Conservation (phyloP, 495 filamentous ascomycete genomes). For the Neurospora cerealis region DNA sequence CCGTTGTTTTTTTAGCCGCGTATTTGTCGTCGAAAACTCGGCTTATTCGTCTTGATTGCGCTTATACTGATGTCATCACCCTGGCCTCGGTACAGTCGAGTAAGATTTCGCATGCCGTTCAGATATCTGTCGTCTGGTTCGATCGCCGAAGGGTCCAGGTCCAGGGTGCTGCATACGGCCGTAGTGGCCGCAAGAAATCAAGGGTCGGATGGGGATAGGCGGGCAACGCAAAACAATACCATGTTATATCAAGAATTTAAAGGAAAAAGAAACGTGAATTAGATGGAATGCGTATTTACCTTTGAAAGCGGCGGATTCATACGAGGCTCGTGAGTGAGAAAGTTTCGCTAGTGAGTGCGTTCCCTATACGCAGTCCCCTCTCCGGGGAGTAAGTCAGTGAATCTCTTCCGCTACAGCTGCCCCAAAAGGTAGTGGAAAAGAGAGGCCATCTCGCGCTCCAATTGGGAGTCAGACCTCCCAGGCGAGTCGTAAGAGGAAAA, state of each 20-base stretch:
- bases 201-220: neutral
- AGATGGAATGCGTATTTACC: conserved; percentile 19
- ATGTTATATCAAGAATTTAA: neutral
- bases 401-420: neutral
- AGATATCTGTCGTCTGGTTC: neutral
- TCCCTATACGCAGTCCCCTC: conserved; percentile 9
- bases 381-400: neutral
- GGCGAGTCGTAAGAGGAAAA: neutral
- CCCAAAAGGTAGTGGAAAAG: neutral
- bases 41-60: conserved; percentile 18
- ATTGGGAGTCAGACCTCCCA: neutral
- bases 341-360: conserved; percentile 13
- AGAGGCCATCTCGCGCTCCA: neutral
- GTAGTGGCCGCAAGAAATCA: neutral
- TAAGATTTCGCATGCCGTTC: conserved; percentile 1
- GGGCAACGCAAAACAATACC: conserved; percentile 3
- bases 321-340: conserved; percentile 21
- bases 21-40: neutral
- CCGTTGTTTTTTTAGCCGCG: neutral
- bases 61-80: conserved; percentile 19
- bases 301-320: conserved; percentile 43
- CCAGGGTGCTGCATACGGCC: neutral
- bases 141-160: neutral
- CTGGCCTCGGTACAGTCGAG: conserved; percentile 11
- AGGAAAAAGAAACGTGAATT: neutral